Conservation (phyloP, 345 rosid species). For the Linum tenue region DNA sequence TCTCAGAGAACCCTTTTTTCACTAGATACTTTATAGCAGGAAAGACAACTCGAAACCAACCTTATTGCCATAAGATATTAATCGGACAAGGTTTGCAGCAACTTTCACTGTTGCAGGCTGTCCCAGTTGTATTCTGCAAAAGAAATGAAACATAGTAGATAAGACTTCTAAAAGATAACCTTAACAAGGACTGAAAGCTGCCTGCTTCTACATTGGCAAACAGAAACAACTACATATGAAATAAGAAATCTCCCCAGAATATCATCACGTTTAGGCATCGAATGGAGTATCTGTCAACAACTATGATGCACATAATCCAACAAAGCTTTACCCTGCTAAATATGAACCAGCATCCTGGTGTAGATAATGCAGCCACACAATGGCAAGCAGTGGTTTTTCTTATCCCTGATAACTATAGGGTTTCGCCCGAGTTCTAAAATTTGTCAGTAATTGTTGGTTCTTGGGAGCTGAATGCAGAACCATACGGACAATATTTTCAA, state of each 20-base stretch:
- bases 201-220: not conserved
- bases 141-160: not conserved
- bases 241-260: no score
- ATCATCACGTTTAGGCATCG: no score
- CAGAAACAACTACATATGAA: no score
- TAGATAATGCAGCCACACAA: not conserved
- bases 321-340: not conserved
- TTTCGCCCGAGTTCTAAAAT: not conserved
- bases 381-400: not conserved
- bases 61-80: constrained; percentile 65
- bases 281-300: not conserved
- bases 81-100: constrained; percentile 86
- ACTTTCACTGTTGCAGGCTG: constrained; percentile 98
- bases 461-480: not conserved
- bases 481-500: not conserved
- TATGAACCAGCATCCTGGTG: not conserved
- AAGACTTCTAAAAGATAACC: not conserved
- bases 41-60: constrained; percentile 21
- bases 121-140: constrained; percentile 71
- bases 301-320: not conserved
- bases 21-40: no score
- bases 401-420: not conserved
- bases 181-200: not conserved
- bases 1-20: not conserved
- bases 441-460: not conserved